Base-by-base conservation (phyloP, 805 yeast species). In the Ogataea neopini region DNA sequence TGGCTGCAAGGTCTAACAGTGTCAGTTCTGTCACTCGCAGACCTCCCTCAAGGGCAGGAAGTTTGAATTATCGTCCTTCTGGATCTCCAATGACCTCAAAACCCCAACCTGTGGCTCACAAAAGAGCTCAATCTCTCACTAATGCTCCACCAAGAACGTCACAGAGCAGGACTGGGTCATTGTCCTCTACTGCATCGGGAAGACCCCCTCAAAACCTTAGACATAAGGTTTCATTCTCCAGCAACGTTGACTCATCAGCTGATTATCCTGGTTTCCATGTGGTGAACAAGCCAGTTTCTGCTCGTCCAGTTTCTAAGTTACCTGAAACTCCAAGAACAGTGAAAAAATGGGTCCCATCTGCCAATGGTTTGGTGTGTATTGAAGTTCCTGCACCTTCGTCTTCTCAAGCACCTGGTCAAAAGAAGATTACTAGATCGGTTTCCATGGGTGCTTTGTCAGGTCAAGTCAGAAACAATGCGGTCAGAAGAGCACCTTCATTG, bases 261-360 rank as follows among this genome's bases (percentile, higher is more conserved):
- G 44, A 45, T 17, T 50, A 50, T 26, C 51, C 49, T 5, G 49
- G 49, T 11, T 50, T 50, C 26, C 49, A 50, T 32, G 44, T 48
- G 36, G 43, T 41, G 18, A 23, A 32, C 37, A 25, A 28, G n/a
- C 37, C 23, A 17, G 20, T 45, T 1, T 42, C 53, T 13, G 23
- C 47, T 3, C 34, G 35, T 8, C 35, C 50, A 6, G 30, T 43
- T 11, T 33, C 39, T 17, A 44, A 30, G 33, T 23, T 32, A 7
- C 47, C 47, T 10, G 35, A 38, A 9, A 45, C 54, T 14, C 70
- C 72, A 11, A 76, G 70, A 45, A 83, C 77, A 68, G 76, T 84
- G 8, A 84, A 82, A 54, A 83, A 80, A 52, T 86, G 85, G 67
- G 74, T 86, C 39, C 92, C 94, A 2, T 83, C 89, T 1, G 82